Conservation (phyloP, 1,139 yeast species). For the Yamadazyma pseudoaaseri region DNA sequence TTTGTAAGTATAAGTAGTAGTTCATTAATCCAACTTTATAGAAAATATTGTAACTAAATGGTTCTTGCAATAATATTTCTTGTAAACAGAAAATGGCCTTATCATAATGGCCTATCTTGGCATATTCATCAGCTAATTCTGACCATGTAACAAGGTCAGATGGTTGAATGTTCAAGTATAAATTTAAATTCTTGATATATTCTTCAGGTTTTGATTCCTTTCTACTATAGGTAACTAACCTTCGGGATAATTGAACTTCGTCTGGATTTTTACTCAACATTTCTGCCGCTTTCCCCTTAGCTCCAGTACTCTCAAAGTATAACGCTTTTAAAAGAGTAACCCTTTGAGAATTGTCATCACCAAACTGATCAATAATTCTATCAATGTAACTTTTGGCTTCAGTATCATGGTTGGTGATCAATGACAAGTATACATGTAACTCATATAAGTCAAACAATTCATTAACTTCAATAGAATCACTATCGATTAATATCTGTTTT, state of each 20-base stretch:
- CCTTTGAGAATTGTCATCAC: conserved; percentile 45
- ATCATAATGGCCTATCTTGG: conserved; percentile 58
- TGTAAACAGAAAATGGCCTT: conserved; percentile 66
- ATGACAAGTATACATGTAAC: conserved; percentile 65
- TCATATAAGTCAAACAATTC: conserved; percentile 65
- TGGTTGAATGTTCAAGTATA: conserved; percentile 58
- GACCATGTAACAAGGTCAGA: conserved; percentile 76
- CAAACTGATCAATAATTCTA: conserved; percentile 63
- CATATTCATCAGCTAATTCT: conserved; percentile 67
- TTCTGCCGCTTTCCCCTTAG: conserved; percentile 29
- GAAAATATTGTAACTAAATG: conserved; percentile 72
- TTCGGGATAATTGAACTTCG: conserved; percentile 34
- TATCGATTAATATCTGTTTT: conserved; percentile 27
- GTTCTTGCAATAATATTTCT: conserved; percentile 66
- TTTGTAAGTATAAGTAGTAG: conserved; percentile 25
- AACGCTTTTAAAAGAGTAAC: conserved; percentile 56
- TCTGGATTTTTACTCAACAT: conserved; percentile 37
- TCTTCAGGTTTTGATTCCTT: conserved; percentile 16
- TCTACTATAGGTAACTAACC: conserved; percentile 32
- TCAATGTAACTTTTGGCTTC: conserved; percentile 71
- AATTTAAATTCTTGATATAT: conserved; percentile 50
- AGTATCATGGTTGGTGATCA: conserved; percentile 63
- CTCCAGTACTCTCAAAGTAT: conserved; percentile 56
- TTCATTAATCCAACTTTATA: conserved; percentile 51
- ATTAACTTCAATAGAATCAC: conserved; percentile 35